Evolutionary conservation across 345 rosid species (phyloP).

Genomic region (Populus davidiana): DNA sequence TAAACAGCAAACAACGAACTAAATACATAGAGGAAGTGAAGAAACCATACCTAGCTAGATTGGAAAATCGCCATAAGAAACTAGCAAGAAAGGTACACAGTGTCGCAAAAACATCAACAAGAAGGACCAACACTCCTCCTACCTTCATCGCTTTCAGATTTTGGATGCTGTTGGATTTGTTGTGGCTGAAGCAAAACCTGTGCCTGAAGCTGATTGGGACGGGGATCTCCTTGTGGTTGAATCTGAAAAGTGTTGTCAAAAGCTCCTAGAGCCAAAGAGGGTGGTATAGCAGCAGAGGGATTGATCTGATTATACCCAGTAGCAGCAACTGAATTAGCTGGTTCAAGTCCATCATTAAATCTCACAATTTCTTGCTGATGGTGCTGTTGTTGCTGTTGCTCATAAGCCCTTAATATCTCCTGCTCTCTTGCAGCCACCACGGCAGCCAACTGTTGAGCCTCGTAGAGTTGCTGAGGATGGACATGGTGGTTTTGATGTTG

Average conservation of each 20-base stretch:
- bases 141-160: conserved; percentile 52
- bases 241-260: conserved; percentile 55
- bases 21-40: neutral
- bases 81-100: neutral
- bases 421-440: conserved; percentile 57
- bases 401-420: conserved; percentile 55
- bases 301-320: conserved; percentile 39
- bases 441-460: conserved; percentile 61
- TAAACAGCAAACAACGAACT: neutral
- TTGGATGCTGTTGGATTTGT: conserved; percentile 34
- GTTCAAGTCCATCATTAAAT: conserved; percentile 39
- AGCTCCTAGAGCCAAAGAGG: conserved; percentile 52
- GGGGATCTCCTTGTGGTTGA: conserved; percentile 35
- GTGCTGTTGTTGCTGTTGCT: conserved; percentile 35
- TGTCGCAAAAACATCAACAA: conserved; percentile 17
- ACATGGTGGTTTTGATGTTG: conserved; percentile 31
- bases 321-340: conserved; percentile 32
- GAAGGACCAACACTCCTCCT: conserved; percentile 38
- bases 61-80: neutral
- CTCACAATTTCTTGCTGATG: conserved; percentile 49
- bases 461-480: conserved; percentile 51
- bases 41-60: conserved; percentile 1
- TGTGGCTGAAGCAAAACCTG: conserved; percentile 56
- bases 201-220: conserved; percentile 38
- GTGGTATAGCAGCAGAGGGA: conserved; percentile 28